phyloP scores from a whole-genome alignment of 129 eudicot genomes.

The Artemisia argyi region DNA sequence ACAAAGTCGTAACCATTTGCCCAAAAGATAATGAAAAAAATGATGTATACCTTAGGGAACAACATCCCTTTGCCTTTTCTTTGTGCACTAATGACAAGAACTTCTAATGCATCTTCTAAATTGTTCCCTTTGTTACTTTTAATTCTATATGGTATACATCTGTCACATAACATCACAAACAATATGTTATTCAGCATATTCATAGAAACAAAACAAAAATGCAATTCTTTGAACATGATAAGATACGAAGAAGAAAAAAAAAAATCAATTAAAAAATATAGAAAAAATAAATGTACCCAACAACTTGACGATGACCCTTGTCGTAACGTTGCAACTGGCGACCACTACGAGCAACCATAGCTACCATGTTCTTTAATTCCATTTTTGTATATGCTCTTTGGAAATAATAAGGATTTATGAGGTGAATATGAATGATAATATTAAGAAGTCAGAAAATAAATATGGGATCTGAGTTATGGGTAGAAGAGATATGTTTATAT shows the following conservation, averaged over 20 bases:
- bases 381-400: constrained; percentile 22
- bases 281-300: constrained; percentile 50
- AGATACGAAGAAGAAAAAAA: no score
- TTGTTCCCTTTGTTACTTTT: constrained; percentile 35
- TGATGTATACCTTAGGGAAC: constrained; percentile 68
- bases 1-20: background rate
- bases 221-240: no score
- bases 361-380: constrained; percentile 66
- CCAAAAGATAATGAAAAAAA: background rate
- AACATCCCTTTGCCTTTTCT: constrained; percentile 88
- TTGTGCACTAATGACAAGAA: constrained; percentile 72
- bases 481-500: background rate
- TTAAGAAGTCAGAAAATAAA: background rate
- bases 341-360: constrained; percentile 66
- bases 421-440: background rate
- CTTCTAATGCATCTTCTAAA: constrained; percentile 64
- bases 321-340: constrained; percentile 78
- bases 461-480: background rate
- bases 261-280: background rate
- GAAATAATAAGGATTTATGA: no score
- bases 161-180: constrained; percentile 22
- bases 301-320: constrained; percentile 71
- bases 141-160: constrained; percentile 85
- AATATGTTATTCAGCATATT: background rate
- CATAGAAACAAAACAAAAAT: background rate